Evolutionary conservation across 1,284 basidiomycete species (phyloP).

Genomic region (Ustilago lituana): DNA sequence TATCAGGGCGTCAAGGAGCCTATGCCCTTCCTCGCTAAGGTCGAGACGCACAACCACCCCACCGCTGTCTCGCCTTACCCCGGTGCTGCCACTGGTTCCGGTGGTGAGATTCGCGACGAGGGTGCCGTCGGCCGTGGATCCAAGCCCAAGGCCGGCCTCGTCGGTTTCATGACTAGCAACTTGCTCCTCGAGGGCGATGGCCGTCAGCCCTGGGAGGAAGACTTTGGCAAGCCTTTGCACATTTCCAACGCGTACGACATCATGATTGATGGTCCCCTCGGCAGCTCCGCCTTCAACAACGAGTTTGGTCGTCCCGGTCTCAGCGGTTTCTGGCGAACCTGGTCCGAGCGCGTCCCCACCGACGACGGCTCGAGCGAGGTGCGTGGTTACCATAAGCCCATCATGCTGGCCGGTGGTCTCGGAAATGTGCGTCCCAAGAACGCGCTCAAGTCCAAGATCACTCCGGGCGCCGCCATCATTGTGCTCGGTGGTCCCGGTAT

Average conservation of each 20-base stretch:
- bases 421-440: slow-evolving; percentile 78
- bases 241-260: slow-evolving; percentile 94
- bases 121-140: slow-evolving; percentile 94
- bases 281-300: slow-evolving; percentile 96
- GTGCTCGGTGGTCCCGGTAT: slow-evolving; percentile 97
- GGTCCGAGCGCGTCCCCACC: slow-evolving; percentile 59
- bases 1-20: slow-evolving; percentile 66
- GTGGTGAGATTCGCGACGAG: slow-evolving; percentile 97
- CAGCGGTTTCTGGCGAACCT: slow-evolving; percentile 70
- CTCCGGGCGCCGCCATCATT: slow-evolving; percentile 71
- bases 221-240: slow-evolving; percentile 83
- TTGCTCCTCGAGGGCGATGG: slow-evolving; percentile 69
- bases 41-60: slow-evolving; percentile 99
- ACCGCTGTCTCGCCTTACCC: slow-evolving; percentile 98
- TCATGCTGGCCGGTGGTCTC: slow-evolving; percentile 98
- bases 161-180: slow-evolving; percentile 95
- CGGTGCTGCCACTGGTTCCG: slow-evolving; percentile 95
- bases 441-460: slow-evolving; percentile 62
- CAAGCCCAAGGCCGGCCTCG: slow-evolving; percentile 92
- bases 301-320: slow-evolving; percentile 91
- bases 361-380: slow-evolving; percentile 71
- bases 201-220: slow-evolving; percentile 62
- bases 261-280: slow-evolving; percentile 95
- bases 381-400: slow-evolving; percentile 98
- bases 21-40: slow-evolving; percentile 94